Evolutionary conservation across 2,329 filamentous ascomycete species (phyloP), one percentile per base, ranked within the genome.

Genomic region (Trichoderma citrinoviride): DNA sequence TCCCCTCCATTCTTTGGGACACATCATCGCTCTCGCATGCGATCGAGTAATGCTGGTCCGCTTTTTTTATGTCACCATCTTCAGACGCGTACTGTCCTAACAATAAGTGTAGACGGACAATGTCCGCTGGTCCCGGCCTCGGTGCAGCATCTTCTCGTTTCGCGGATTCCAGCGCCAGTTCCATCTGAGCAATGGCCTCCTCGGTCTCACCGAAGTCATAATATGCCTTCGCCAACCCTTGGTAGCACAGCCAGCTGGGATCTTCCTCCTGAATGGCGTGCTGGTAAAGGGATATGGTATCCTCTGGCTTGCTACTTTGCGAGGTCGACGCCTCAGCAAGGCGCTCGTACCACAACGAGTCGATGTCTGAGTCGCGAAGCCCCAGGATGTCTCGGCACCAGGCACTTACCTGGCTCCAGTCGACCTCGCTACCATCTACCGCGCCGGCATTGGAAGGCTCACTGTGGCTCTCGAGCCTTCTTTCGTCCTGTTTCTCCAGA

Each of bases 341-440:
- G 23, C 53, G 53, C 17, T 56, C 53, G 15, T 56, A 56, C 53
- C 53, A 56, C 23, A 56, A 23, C 2, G 53, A 56, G n/a, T 56
- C 43, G 15, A 56, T 37, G 17, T 56, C 53, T 7, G 40, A 27
- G 40, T 56, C 37, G 2, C 23, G 17, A 21, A 56, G 21, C 1
- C 14, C 2, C 21, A 56, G 53, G 15, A 56, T 43, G 37, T 40
- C 37, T 56, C 27, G 53, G 37, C 53, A 56, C 53, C 53, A 56
- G 10, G 15, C 19, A 23, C 53, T 27, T 40, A 44, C 8, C 2
- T 6, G 53, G 37, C 43, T 14, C 53, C 53, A 56, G 40, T 56
- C 53, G 10, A 56, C 43, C 53, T 43, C 37, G 17, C 8, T 3
- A 10, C 15, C 8, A 19, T 15, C 37, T 6, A 7, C 21, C 10